phyloP scores from a whole-genome alignment of 2,329 filamentous ascomycete species.

The Ophidiomyces ophidiicola region DNA sequence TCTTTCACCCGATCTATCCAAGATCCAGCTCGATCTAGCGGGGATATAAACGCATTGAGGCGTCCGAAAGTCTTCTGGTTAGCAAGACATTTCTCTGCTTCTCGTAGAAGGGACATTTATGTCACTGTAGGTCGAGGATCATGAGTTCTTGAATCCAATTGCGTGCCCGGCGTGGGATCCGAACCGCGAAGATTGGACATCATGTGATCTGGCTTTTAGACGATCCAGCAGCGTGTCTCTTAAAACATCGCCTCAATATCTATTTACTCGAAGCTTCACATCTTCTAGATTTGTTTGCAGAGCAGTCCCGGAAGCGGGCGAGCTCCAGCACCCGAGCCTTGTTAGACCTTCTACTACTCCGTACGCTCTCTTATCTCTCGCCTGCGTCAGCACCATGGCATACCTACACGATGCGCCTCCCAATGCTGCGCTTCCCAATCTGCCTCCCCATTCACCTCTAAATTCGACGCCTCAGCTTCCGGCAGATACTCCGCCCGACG shows the following conservation, averaged over 20 bases:
- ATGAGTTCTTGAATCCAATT: too few species aligned
- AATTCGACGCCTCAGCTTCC: not conserved
- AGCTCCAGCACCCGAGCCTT: not conserved
- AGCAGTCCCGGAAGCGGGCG: too few species aligned
- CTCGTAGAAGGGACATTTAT: constrained; percentile 35
- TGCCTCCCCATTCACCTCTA: not conserved
- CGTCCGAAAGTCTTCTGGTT: constrained; percentile 27
- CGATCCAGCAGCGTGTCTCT: too few species aligned
- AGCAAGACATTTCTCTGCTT: constrained; percentile 34
- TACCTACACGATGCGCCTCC: constrained; percentile 1
- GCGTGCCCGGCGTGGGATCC: not conserved
- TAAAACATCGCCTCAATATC: too few species aligned
- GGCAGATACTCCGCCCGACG: not conserved
- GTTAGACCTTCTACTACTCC: not conserved
- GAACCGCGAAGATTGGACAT: not conserved
- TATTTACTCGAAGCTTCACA: too few species aligned
- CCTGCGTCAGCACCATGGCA: not conserved
- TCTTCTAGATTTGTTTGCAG: too few species aligned
- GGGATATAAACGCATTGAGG: constrained; percentile 34
- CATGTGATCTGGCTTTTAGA: constrained; percentile 10
- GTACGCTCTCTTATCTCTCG: not conserved
- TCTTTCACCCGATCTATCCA: constrained; percentile 29
- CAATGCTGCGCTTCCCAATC: not conserved
- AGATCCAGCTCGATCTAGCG: constrained; percentile 23
- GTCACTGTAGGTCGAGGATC: too few species aligned